These are phyloP conservation scores for Lentinus polychrous DNA, from an alignment of 1,284 basidiomycete genomes.

Conservation along the genomic window DNA sequence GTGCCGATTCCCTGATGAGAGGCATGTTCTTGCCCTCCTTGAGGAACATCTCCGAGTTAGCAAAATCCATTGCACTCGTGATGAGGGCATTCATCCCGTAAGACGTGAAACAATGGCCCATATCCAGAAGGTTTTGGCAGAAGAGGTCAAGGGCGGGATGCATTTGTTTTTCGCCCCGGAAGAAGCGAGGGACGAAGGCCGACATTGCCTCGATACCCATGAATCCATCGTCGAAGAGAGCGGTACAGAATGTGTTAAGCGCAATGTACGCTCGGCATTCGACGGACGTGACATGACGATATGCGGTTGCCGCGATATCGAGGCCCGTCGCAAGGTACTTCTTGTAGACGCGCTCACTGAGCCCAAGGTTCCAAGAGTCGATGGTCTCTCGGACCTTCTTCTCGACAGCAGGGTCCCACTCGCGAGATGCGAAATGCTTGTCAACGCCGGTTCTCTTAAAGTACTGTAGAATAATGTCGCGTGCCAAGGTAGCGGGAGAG, in stretches of 20 bases:
- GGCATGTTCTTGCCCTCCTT: background rate
- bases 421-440: background rate
- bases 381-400: conserved; percentile 1
- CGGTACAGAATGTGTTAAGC: conserved; percentile 5
- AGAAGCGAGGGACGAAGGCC: conserved; percentile 4
- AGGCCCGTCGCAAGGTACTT: conserved; percentile 4
- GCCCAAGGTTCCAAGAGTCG: background rate
- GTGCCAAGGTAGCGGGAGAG: background rate
- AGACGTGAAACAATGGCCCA: background rate
- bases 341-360: background rate
- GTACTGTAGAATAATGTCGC: conserved; percentile 5
- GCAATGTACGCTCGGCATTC: conserved; percentile 4
- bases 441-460: conserved; percentile 2
- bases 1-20: background rate
- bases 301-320: conserved; percentile 7
- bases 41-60: conserved; percentile 8
- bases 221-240: conserved; percentile 7
- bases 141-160: conserved; percentile 6
- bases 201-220: conserved; percentile 1
- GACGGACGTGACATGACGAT: background rate
- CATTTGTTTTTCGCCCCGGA: background rate
- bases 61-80: conserved; percentile 5
- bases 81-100: conserved; percentile 6
- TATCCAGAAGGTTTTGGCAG: conserved; percentile 1
- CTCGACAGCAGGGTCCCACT: conserved; percentile 3